phyloP scores from a whole-genome alignment of 176 grass and related monocot genomes.

The Musa schizocarpa region DNA sequence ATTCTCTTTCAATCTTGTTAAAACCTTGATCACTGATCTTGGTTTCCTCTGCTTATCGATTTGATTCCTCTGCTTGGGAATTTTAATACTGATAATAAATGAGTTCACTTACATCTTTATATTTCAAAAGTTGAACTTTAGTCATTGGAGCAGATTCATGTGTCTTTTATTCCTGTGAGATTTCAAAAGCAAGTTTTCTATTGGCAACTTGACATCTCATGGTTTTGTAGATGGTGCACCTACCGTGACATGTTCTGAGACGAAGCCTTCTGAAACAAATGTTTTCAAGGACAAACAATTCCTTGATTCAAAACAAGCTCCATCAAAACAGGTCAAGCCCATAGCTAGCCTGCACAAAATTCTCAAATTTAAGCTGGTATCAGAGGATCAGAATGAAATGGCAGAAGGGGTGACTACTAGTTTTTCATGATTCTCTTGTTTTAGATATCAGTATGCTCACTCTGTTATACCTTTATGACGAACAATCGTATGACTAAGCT shows the following conservation, averaged over 20 bases:
- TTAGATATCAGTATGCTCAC: neutral
- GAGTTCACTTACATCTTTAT: neutral
- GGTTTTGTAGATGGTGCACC: constrained; percentile 21
- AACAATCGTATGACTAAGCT: too few species aligned
- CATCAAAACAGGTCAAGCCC: constrained; percentile 56
- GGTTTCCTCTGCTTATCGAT: neutral
- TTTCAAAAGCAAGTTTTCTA: neutral
- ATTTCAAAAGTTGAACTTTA: neutral
- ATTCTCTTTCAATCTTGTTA: neutral
- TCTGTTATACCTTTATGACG: too few species aligned
- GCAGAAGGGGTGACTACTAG: neutral
- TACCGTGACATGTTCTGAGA: neutral
- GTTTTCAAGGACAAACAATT: constrained; percentile 5
- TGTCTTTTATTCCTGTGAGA: neutral
- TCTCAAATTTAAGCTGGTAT: constrained; percentile 49
- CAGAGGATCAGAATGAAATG: constrained; percentile 6
- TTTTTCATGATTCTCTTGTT: neutral
- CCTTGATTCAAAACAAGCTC: constrained; percentile 23
- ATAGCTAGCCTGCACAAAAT: constrained; percentile 54
- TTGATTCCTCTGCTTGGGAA: neutral
- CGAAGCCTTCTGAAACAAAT: neutral
- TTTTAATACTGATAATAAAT: neutral
- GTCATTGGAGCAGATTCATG: neutral
- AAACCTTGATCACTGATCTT: constrained; percentile 1
- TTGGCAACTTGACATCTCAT: neutral